Conservation (phyloP, 768 basidiomycete genomes). For the Polyporus arcularius region DNA sequence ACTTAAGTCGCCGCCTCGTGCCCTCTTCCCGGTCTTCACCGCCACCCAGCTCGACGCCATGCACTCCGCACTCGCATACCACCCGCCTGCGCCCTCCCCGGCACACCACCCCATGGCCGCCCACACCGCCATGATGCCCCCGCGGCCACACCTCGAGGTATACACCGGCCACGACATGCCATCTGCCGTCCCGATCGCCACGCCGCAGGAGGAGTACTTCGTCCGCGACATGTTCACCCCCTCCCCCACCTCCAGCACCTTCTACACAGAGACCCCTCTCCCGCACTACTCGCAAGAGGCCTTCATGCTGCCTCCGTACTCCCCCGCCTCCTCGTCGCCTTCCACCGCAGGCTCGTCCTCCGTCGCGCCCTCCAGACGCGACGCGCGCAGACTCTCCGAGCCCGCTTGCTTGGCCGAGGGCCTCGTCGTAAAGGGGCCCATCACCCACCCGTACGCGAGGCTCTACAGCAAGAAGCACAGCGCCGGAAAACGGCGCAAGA, state of each 20-base stretch:
- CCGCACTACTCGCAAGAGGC: background rate
- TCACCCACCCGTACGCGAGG: constrained; percentile 70
- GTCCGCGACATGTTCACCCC: constrained; percentile 17
- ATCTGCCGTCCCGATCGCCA: background rate
- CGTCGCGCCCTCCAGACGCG: constrained; percentile 3
- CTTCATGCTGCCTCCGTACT: background rate
- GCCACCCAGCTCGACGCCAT: background rate
- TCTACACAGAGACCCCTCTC: background rate
- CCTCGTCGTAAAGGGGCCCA: constrained; percentile 23
- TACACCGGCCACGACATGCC: constrained; percentile 1
- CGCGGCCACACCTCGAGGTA: constrained; percentile 9
- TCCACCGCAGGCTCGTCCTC: background rate
- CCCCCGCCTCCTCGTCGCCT: background rate
- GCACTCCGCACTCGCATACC: background rate
- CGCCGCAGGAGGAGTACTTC: constrained; percentile 2
- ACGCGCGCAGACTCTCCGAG: constrained; percentile 7
- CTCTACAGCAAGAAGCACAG: constrained; percentile 61
- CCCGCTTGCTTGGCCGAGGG: constrained; percentile 7
- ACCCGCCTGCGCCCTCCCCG: background rate
- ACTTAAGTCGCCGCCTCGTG: background rate
- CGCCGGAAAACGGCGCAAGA: constrained; percentile 62
- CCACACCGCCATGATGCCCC: background rate
- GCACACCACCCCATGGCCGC: background rate
- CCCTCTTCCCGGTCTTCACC: background rate
- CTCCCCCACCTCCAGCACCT: constrained; percentile 7